These are phyloP conservation scores for Glomus cerebriforme DNA, from an alignment of 192 early-diverging fungal genomes.

Conservation along the genomic window DNA sequence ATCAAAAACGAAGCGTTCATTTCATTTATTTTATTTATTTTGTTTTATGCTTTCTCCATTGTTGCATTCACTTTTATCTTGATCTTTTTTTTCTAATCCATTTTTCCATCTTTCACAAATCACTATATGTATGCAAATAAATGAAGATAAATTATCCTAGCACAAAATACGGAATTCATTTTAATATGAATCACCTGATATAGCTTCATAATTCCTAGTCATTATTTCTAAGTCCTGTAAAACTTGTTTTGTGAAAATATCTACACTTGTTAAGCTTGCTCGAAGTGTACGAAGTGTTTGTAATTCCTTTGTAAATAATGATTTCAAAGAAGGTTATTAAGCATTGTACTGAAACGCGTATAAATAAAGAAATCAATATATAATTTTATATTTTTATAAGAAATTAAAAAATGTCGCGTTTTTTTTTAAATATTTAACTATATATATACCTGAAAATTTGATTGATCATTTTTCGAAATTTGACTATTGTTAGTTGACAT, in stretches of 20 bases:
- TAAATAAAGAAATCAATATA: too few relatives aligned
- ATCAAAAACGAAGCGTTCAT: background rate
- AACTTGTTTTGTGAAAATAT: background rate
- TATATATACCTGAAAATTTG: background rate
- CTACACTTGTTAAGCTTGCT: background rate
- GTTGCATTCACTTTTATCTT: background rate
- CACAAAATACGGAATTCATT: too few relatives aligned
- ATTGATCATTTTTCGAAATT: background rate
- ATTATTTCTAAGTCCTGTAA: slow-evolving; percentile 8
- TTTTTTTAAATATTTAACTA: background rate
- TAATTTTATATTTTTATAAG: too few relatives aligned
- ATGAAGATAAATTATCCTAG: background rate
- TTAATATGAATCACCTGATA: background rate
- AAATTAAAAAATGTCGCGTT: background rate
- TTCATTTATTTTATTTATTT: too few relatives aligned
- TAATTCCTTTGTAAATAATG: background rate
- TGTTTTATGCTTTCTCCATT: background rate
- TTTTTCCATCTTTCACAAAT: slow-evolving; percentile 6
- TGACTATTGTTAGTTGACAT: background rate
- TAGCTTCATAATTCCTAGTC: slow-evolving; percentile 1
- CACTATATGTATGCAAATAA: background rate
- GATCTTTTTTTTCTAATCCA: background rate
- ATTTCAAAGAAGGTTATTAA: background rate
- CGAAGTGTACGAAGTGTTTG: slow-evolving; percentile 10
- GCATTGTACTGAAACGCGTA: too few relatives aligned